Base-by-base conservation (phyloP, 2,329 filamentous ascomycete species). In the Hymenoscyphus infarciens region DNA sequence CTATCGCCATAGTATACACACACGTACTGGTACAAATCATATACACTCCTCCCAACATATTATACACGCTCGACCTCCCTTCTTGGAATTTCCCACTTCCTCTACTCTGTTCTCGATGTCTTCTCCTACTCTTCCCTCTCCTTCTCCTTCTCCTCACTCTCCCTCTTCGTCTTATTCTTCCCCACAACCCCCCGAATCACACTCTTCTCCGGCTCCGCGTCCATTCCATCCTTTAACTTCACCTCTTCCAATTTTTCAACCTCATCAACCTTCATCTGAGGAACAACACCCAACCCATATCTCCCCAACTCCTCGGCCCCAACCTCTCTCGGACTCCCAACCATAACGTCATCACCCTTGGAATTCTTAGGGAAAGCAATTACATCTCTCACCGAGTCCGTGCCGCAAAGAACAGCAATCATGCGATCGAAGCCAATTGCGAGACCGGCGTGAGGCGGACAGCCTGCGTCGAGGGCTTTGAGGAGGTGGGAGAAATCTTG, bases 341-440 rank as follows among this genome's bases (percentile, higher is more conserved):
- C 91, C 75, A 96, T 84, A 62, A 86, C 76, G 77, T 99, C 95
- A 73, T 96, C 90, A 0, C 95, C 93, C 74, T 87, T 92, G 65
- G 92, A 92, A 65, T 86, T 93, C 80, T 99, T 99, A 0, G 95
- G 96, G 73, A 99, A 99, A 0, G 93, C 93, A 75, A 99, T 97
- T 1, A 99, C 94, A 77, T 99, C 94, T 64, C 91, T 82, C 2
- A 99, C 89, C 1, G 89, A 92, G 11, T 89, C 82, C 35, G 84
- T 88, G 1, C 88, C 89, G 25, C 89, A 84, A 81, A 99, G 84
- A 0, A 97, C 79, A 0, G 94, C 89, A 45, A 95, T 82, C 57
- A 99, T 76, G 3, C 95, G 83, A 75, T 99, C 95, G 74, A 97
- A 97, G 0, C 95, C 95, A 16, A 99, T 79, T 0, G 95, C 95